Conservation (phyloP, 441 rosid species). For the Gossypium gossypioides region DNA sequence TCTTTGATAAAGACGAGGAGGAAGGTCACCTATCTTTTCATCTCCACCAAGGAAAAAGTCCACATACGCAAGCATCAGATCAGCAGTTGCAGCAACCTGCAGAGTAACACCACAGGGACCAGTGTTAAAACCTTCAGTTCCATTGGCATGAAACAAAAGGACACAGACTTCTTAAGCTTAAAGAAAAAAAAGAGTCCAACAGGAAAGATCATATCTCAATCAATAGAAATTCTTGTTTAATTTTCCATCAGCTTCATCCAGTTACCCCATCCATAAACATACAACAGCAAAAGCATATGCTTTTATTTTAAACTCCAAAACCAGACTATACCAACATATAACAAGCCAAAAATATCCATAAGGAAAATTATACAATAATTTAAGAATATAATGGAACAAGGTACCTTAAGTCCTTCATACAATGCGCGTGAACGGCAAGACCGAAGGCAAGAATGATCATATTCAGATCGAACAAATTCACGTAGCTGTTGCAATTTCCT, state of each 20-base stretch:
- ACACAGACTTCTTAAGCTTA: not conserved
- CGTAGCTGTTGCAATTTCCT: constrained; percentile 76
- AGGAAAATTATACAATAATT: not conserved
- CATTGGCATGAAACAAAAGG: not conserved
- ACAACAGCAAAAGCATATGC: not conserved
- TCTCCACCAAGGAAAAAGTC: constrained; percentile 90
- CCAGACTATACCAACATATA: not conserved
- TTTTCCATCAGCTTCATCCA: not conserved
- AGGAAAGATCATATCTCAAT: not conserved
- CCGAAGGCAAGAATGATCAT: constrained; percentile 86
- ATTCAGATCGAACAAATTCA: constrained; percentile 84
- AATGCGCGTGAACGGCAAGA: constrained; percentile 94
- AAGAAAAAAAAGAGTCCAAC: not conserved
- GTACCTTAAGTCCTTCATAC: constrained; percentile 86
- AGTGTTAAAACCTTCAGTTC: not conserved
- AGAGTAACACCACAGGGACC: not conserved
- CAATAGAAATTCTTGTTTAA: not conserved
- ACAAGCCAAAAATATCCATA: not conserved
- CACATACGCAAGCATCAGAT: constrained; percentile 38
- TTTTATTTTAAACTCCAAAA: not conserved
- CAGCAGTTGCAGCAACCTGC: constrained; percentile 7
- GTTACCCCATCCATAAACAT: not conserved
- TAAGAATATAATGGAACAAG: not conserved
- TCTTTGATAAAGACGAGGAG: constrained; percentile 61
- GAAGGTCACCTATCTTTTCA: constrained; percentile 69